A percentile compares a stretch with the other conserved stretches of the same genome.
Evolutionary conservation across 805 yeast species (phyloP).

Genomic region (Cyberlindnera suaveolens): DNA sequence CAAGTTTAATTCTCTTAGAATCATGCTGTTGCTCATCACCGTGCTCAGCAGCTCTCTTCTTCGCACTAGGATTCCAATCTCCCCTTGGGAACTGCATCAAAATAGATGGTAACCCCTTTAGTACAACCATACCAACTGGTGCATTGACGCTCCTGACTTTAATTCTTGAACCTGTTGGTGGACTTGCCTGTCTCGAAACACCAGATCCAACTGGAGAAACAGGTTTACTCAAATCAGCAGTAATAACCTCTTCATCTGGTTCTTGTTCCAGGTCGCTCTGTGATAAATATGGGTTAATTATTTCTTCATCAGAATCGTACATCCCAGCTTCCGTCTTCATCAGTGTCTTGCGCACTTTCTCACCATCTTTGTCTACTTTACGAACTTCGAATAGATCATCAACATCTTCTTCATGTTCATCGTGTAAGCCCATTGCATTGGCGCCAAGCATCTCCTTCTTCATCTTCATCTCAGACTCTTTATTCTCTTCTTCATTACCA

Average conservation of each 20-base stretch:
- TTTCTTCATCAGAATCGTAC: slow-evolving; percentile 76
- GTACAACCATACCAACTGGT: slow-evolving; percentile 48
- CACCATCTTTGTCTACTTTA: slow-evolving; percentile 87
- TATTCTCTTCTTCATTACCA: slow-evolving; percentile 91
- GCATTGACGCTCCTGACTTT: slow-evolving; percentile 40
- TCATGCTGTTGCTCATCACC: slow-evolving; percentile 22
- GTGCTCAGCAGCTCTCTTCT: slow-evolving; percentile 27
- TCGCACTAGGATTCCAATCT: slow-evolving; percentile 72
- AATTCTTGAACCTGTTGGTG: slow-evolving; percentile 26
- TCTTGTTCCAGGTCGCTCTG: slow-evolving; percentile 57
- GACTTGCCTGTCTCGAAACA: slow-evolving; percentile 11
- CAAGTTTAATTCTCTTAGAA: slow-evolving; percentile 35
- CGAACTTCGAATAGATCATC: slow-evolving; percentile 72
- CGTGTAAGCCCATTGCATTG: slow-evolving; percentile 59
- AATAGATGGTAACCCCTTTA: slow-evolving; percentile 58
- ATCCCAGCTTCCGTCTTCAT: slow-evolving; percentile 75
- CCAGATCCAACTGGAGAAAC: slow-evolving; percentile 17
- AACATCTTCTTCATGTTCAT: slow-evolving; percentile 51
- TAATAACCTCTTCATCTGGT: slow-evolving; percentile 37
- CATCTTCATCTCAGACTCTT: slow-evolving; percentile 77
- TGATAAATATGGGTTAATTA: slow-evolving; percentile 70
- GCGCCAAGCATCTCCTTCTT: slow-evolving; percentile 83
- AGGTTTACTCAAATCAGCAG: slow-evolving; percentile 29
- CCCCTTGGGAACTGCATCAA: slow-evolving; percentile 68
- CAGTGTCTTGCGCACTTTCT: slow-evolving; percentile 74